A percentile compares a stretch with the other conserved stretches of the same genome.
Evolutionary conservation across 768 basidiomycete species (phyloP).

Genomic region (Auricularia sp.): DNA sequence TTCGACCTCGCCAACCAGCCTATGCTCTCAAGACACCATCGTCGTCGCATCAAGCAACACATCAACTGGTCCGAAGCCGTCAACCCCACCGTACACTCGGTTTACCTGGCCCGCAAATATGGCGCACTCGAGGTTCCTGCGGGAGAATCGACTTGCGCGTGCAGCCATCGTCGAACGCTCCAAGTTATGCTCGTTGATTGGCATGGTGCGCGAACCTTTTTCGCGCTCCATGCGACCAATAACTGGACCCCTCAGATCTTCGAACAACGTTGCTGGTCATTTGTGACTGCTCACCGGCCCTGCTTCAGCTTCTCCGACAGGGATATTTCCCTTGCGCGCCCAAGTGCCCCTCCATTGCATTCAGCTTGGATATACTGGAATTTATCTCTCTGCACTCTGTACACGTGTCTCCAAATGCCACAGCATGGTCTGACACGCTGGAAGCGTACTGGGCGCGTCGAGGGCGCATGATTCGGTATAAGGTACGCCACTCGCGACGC

Average conservation of each 20-base stretch:
- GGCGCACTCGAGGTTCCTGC: not conserved
- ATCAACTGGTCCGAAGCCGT: not conserved
- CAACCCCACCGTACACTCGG: not conserved
- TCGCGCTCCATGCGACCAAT: too few relatives aligned
- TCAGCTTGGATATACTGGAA: not conserved
- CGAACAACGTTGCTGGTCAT: not conserved
- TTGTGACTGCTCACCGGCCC: not conserved
- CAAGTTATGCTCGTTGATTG: not conserved
- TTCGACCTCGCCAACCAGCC: not conserved
- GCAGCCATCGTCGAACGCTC: not conserved
- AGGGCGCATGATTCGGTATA: too few relatives aligned
- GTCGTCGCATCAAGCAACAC: not conserved
- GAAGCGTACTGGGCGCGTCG: not conserved
- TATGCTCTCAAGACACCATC: not conserved
- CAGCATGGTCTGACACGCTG: conserved; percentile 1
- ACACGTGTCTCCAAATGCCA: not conserved
- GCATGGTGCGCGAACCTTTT: too few relatives aligned
- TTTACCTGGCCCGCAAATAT: not conserved
- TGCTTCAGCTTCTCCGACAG: not conserved
- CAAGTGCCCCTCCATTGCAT: not conserved
- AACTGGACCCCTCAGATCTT: too few relatives aligned
- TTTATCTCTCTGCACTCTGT: not conserved
- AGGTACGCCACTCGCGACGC: too few relatives aligned
- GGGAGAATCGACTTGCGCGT: not conserved
- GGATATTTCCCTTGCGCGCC: conserved; percentile 7